phyloP scores from a whole-genome alignment of 257 asterid genomes.

The Coffea eugenioides region DNA sequence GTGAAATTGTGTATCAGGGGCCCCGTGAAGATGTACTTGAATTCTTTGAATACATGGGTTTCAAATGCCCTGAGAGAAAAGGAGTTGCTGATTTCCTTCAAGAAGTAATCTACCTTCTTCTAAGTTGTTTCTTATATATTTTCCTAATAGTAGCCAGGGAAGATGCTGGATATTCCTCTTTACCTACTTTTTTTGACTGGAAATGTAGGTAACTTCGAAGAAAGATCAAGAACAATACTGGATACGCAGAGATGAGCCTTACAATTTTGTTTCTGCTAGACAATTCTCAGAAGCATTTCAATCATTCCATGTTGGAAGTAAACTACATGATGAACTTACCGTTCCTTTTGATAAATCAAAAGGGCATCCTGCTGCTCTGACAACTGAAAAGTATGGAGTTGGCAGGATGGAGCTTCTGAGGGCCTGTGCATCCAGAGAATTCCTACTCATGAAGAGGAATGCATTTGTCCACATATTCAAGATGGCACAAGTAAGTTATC shows the following conservation, averaged over 20 bases:
- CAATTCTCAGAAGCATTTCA: slow-evolving; percentile 20
- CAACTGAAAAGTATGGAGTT: slow-evolving; percentile 20
- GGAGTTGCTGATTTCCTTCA: slow-evolving; percentile 75
- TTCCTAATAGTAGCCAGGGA: neutral
- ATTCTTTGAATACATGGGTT: slow-evolving; percentile 67
- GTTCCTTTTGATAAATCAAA: slow-evolving; percentile 20
- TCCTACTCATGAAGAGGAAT: slow-evolving; percentile 23
- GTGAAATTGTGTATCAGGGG: slow-evolving; percentile 81
- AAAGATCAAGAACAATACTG: slow-evolving; percentile 27
- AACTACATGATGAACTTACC: slow-evolving; percentile 16
- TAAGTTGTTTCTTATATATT: neutral
- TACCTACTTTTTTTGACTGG: too few relatives aligned
- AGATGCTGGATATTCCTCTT: too few relatives aligned
- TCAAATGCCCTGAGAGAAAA: slow-evolving; percentile 75
- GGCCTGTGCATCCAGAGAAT: slow-evolving; percentile 23
- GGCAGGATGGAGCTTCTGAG: slow-evolving; percentile 19
- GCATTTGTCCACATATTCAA: slow-evolving; percentile 20
- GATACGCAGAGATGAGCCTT: slow-evolving; percentile 14
- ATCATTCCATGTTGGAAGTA: slow-evolving; percentile 19
- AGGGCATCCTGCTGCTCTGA: slow-evolving; percentile 14
- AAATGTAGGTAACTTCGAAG: slow-evolving; percentile 17
- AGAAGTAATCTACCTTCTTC: slow-evolving; percentile 12
- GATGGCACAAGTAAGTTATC: slow-evolving; percentile 14
- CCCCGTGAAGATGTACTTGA: slow-evolving; percentile 63
- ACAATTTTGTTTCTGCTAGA: slow-evolving; percentile 3